phyloP scores from a whole-genome alignment of 179 eudicot genomes.

The Gypsophila paniculata region DNA sequence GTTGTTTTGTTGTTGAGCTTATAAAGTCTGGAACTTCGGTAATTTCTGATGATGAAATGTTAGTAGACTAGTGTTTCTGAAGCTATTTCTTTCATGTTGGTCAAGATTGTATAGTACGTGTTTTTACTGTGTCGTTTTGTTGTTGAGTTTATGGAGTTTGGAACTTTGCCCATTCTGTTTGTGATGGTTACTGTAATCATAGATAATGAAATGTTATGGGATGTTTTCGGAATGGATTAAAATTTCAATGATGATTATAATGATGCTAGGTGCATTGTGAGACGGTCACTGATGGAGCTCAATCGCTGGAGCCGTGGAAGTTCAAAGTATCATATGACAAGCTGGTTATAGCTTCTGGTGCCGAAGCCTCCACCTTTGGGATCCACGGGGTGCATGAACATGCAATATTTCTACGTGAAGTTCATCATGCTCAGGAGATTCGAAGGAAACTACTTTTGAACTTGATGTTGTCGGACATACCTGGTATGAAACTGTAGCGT shows the following conservation, averaged over 20 bases:
- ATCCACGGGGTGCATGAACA: constrained; percentile 80
- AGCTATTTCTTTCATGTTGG: not conserved
- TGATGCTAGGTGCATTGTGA: constrained; percentile 59
- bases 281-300: constrained; percentile 62
- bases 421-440: constrained; percentile 95
- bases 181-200: no score
- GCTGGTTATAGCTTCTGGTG: constrained; percentile 80
- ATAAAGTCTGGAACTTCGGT: not conserved
- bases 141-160: not conserved
- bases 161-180: not conserved
- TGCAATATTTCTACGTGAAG: constrained; percentile 90
- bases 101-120: constrained; percentile 42
- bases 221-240: not conserved
- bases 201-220: no score
- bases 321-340: constrained; percentile 82
- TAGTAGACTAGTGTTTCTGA: no score
- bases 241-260: not conserved
- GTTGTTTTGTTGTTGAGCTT: not conserved
- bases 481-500: constrained; percentile 47
- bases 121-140: not conserved
- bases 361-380: constrained; percentile 85
- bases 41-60: no score
- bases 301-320: constrained; percentile 63
- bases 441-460: constrained; percentile 80
- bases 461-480: constrained; percentile 92